phyloP scores from a whole-genome alignment of 495 filamentous ascomycete genomes.

The Neurospora pannonica region DNA sequence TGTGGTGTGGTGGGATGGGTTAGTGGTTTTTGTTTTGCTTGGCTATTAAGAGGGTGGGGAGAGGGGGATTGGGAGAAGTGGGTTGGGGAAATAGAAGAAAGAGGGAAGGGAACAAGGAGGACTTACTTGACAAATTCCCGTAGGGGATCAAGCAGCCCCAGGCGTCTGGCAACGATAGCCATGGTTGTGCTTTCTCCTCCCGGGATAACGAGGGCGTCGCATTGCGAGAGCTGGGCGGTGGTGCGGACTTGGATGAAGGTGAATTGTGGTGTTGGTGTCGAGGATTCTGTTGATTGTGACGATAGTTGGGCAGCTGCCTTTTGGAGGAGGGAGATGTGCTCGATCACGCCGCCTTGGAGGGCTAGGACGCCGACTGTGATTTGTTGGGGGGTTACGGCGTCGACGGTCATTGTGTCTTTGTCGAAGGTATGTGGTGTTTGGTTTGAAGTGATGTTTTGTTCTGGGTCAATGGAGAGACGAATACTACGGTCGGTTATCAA shows the following conservation, averaged over 20 bases:
- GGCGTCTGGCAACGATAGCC: constrained; percentile 74
- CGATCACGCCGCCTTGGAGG: constrained; percentile 86
- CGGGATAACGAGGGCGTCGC: constrained; percentile 80
- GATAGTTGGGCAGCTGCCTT: constrained; percentile 41
- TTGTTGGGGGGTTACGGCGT: not conserved
- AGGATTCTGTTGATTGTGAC: not conserved
- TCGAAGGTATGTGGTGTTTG: not conserved
- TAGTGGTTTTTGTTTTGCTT: no score
- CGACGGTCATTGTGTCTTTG: not conserved
- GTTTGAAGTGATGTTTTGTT: not conserved
- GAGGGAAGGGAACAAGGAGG: not conserved
- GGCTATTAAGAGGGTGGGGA: no score
- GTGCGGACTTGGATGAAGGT: constrained; percentile 74
- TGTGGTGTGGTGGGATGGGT: constrained; percentile 5
- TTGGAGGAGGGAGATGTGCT: constrained; percentile 72
- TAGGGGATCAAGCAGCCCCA: constrained; percentile 72
- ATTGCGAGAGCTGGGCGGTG: constrained; percentile 53
- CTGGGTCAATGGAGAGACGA: not conserved
- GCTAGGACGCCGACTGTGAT: constrained; percentile 78
- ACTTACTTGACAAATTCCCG: constrained; percentile 87
- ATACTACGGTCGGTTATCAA: not conserved
- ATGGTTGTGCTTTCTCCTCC: constrained; percentile 95
- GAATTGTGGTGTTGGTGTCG: constrained; percentile 24
- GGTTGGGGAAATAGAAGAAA: not conserved
- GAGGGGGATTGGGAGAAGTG: not conserved